phyloP scores from a whole-genome alignment of 805 yeast genomes.

The Candida yuanshanica region DNA sequence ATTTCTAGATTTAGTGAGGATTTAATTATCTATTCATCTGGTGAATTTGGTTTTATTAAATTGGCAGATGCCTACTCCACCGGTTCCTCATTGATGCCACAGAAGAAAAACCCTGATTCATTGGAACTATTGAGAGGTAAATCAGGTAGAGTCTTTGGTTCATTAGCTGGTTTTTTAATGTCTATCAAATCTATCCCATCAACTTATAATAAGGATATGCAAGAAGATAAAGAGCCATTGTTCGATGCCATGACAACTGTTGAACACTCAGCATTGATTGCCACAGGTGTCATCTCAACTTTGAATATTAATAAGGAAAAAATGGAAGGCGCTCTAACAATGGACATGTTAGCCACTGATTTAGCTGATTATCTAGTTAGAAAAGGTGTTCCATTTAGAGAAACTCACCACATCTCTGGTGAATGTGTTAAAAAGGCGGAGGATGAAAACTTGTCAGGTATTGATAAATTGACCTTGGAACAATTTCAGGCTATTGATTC shows the following conservation, averaged over 20 bases:
- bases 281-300: constrained; percentile 95
- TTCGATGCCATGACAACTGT: constrained; percentile 88
- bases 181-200: constrained; percentile 96
- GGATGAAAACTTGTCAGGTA: constrained; percentile 68
- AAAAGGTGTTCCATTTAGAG: constrained; percentile 98
- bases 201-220: constrained; percentile 96
- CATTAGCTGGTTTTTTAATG: constrained; percentile 93
- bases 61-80: constrained; percentile 98
- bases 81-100: constrained; percentile 98
- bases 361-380: constrained; percentile 96
- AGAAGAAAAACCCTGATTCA: constrained; percentile 97
- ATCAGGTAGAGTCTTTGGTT: constrained; percentile 95
- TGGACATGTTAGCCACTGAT: constrained; percentile 99
- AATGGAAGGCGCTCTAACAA: constrained; percentile 86
- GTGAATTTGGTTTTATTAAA: constrained; percentile 92
- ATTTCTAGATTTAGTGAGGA: constrained; percentile 93
- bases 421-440: constrained; percentile 94
- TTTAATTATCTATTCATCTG: constrained; percentile 91
- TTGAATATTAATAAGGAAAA: constrained; percentile 61
- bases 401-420: constrained; percentile 97
- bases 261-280: constrained; percentile 88
- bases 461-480: constrained; percentile 72
- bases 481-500: constrained; percentile 77
- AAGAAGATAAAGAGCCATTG: constrained; percentile 98
- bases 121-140: constrained; percentile 93